A percentile compares a stretch with the other conserved stretches of the same genome.
Conservation (phyloP, 768 basidiomycete species). For the Clitopilus passeckerianus region DNA sequence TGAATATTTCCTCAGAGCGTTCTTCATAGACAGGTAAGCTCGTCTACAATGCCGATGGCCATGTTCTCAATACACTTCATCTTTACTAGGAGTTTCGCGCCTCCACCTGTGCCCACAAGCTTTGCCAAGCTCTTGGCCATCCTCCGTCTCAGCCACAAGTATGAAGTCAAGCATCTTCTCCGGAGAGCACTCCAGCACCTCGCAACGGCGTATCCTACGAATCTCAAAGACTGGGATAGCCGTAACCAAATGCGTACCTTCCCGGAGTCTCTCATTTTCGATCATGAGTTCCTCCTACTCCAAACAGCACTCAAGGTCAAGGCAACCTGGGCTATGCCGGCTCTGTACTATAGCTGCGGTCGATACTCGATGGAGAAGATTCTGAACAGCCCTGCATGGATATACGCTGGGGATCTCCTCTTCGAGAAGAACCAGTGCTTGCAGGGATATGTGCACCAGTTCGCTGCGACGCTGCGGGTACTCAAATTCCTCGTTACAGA, state of each 20-base stretch:
- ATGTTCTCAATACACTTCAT: not conserved
- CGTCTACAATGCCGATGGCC: not conserved
- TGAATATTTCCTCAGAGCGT: not conserved
- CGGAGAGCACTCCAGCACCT: slow-evolving; percentile 13
- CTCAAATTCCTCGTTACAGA: slow-evolving; percentile 9
- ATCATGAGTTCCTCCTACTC: slow-evolving; percentile 13
- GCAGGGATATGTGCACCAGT: slow-evolving; percentile 11
- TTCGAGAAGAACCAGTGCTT: slow-evolving; percentile 10
- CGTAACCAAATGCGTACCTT: slow-evolving; percentile 10
- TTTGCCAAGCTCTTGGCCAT: slow-evolving; percentile 9
- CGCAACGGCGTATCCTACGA: slow-evolving; percentile 13
- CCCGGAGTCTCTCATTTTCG: slow-evolving; percentile 7
- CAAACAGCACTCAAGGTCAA: slow-evolving; percentile 12
- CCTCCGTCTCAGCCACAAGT: slow-evolving; percentile 16
- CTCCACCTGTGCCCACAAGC: slow-evolving; percentile 12
- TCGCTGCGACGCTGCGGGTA: slow-evolving; percentile 8
- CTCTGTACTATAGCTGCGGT: slow-evolving; percentile 15
- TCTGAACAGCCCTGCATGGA: slow-evolving; percentile 10
- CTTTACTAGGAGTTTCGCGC: slow-evolving; percentile 5
- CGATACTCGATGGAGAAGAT: slow-evolving; percentile 13
- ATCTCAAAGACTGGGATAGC: slow-evolving; percentile 10
- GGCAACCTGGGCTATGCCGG: slow-evolving; percentile 14
- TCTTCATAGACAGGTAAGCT: not conserved
- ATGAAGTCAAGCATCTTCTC: slow-evolving; percentile 12
- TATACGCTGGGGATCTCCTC: slow-evolving; percentile 6